These are phyloP conservation scores for Penicillium polonicum DNA, from an alignment of 2,329 filamentous ascomycete species.

Conservation along the genomic window DNA sequence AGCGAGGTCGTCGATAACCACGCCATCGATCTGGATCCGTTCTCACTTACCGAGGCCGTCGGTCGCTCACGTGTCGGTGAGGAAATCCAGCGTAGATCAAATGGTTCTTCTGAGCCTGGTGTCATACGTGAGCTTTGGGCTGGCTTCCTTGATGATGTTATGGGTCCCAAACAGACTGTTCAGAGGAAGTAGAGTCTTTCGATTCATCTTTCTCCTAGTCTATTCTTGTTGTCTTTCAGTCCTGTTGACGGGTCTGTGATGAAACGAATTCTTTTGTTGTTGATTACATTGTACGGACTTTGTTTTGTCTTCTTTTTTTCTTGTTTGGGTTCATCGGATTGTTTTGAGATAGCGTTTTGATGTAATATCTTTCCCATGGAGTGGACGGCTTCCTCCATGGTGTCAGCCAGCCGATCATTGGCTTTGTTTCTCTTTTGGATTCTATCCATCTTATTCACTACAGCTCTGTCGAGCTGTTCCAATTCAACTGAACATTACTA, in stretches of 20 bases:
- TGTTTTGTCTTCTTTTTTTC: constrained; percentile 2
- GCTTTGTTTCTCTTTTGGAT: background rate
- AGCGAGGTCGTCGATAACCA: constrained; percentile 59
- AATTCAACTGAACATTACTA: background rate
- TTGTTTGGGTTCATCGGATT: constrained; percentile 3
- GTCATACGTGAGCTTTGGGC: constrained; percentile 37
- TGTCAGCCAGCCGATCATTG: background rate
- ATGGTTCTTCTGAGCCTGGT: constrained; percentile 28
- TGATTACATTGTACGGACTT: background rate
- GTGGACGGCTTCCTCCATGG: constrained; percentile 4
- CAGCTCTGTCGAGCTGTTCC: background rate
- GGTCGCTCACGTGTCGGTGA: constrained; percentile 40
- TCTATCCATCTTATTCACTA: background rate
- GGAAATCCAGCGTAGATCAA: constrained; percentile 39
- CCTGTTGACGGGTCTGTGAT: constrained; percentile 14
- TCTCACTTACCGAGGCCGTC: constrained; percentile 55
- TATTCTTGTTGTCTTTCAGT: background rate
- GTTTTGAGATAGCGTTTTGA: constrained; percentile 19
- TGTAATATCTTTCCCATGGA: constrained; percentile 17
- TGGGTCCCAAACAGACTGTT: constrained; percentile 33
- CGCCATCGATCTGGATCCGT: constrained; percentile 56
- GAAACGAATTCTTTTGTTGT: background rate
- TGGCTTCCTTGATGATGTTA: constrained; percentile 40
- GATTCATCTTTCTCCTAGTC: background rate
- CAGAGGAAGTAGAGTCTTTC: constrained; percentile 18